These are phyloP conservation scores for Gnetum montanum DNA, from an alignment of 75 land plant genomes.

Conservation along the genomic window DNA sequence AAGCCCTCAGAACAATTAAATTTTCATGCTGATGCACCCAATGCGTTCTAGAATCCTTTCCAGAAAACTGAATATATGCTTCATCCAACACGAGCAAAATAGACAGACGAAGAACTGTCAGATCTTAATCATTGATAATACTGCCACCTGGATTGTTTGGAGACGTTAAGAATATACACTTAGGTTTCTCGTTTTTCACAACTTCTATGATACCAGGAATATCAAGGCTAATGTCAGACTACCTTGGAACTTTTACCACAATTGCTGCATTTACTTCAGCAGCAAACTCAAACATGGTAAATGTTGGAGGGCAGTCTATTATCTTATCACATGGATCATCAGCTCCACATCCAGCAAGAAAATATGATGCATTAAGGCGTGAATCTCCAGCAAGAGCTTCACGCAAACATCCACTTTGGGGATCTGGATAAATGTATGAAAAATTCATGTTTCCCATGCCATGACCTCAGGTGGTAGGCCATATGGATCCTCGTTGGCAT, in stretches of 20 bases:
- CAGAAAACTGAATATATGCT: slow-evolving; percentile 92
- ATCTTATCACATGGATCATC: slow-evolving; percentile 97
- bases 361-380: slow-evolving; percentile 74
- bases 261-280: slow-evolving; percentile 91
- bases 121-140: slow-evolving; percentile 62
- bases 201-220: slow-evolving; percentile 63
- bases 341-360: slow-evolving; percentile 97
- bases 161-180: slow-evolving; percentile 86
- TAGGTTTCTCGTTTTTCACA: slow-evolving; percentile 68
- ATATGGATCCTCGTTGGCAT: slow-evolving; percentile 99
- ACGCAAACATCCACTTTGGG: slow-evolving; percentile 84
- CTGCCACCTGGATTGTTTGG: slow-evolving; percentile 99
- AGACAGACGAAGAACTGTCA: slow-evolving; percentile 65
- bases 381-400: slow-evolving; percentile 91
- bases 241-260: slow-evolving; percentile 90
- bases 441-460: slow-evolving; percentile 81
- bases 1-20: slow-evolving; percentile 85
- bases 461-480: slow-evolving; percentile 99
- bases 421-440: slow-evolving; percentile 95
- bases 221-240: slow-evolving; percentile 61
- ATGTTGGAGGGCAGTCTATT: slow-evolving; percentile 97
- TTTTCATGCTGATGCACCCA: slow-evolving; percentile 96
- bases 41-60: slow-evolving; percentile 57
- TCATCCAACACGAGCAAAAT: slow-evolving; percentile 89
- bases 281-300: slow-evolving; percentile 99